These are phyloP conservation scores for Botryotinia convoluta DNA, from an alignment of 2,329 filamentous ascomycete species.

Conservation along the genomic window DNA sequence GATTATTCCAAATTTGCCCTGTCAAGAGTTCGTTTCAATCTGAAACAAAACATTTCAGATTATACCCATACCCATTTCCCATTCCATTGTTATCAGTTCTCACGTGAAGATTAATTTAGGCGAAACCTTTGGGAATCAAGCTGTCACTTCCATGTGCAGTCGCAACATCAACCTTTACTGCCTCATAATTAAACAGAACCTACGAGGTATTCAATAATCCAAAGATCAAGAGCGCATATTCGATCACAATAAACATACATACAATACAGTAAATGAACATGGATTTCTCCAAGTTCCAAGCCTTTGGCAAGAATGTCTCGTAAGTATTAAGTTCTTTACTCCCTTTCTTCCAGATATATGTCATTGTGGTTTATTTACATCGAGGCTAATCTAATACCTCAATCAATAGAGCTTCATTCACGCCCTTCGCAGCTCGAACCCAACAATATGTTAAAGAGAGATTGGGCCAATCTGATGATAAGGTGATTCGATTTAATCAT, in stretches of 20 bases:
- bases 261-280: constrained; percentile 42
- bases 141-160: constrained; percentile 12
- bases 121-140: constrained; percentile 3
- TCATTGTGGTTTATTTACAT: neutral
- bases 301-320: constrained; percentile 70
- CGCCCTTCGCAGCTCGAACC: constrained; percentile 88
- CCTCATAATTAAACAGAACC: constrained; percentile 13
- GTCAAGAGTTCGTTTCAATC: neutral
- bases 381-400: constrained; percentile 37
- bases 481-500: constrained; percentile 51
- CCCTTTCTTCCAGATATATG: constrained; percentile 27
- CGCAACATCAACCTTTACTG: constrained; percentile 19
- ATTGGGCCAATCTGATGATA: constrained; percentile 90
- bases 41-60: neutral
- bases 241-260: neutral
- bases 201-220: neutral
- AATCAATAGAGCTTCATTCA: constrained; percentile 72
- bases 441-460: constrained; percentile 99
- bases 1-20: neutral
- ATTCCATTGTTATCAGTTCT: constrained; percentile 9
- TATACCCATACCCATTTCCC: neutral
- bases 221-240: neutral
- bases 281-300: constrained; percentile 60
- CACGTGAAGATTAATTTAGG: constrained; percentile 14
- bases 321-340: constrained; percentile 41